Conservation (phyloP, 2,329 filamentous ascomycete genomes). For the Gaeumannomyces tritici region DNA sequence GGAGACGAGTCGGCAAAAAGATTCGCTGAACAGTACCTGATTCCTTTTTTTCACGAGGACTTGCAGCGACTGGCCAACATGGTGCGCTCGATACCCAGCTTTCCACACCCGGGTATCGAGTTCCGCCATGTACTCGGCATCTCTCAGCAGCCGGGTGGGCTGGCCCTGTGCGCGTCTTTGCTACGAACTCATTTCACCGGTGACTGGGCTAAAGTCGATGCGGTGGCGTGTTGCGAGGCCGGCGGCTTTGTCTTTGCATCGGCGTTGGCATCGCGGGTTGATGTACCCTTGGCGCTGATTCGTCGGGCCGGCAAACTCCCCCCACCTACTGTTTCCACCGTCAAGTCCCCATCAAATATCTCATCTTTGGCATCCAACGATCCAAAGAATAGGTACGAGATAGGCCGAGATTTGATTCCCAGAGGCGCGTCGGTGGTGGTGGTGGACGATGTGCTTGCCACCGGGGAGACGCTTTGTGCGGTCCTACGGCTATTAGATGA, state of each 20-base stretch:
- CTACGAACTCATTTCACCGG: conserved; percentile 33
- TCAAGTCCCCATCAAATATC: conserved; percentile 41
- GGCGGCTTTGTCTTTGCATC: conserved; percentile 49
- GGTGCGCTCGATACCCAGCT: conserved; percentile 37
- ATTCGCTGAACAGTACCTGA: conserved; percentile 31
- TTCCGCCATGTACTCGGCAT: conserved; percentile 53
- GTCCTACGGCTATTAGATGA: conserved; percentile 36
- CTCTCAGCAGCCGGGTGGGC: conserved; percentile 36
- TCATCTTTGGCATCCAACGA: conserved; percentile 27
- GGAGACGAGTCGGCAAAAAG: conserved; percentile 25
- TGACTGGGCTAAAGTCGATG: conserved; percentile 35
- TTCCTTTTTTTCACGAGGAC: conserved; percentile 35
- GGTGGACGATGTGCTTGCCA: conserved; percentile 51
- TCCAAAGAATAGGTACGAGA: conserved; percentile 32
- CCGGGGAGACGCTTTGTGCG: conserved; percentile 43
- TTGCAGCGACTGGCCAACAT: conserved; percentile 36
- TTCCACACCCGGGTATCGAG: conserved; percentile 37
- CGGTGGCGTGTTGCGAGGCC: conserved; percentile 42
- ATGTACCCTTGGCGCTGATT: conserved; percentile 36
- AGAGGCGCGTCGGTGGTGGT: conserved; percentile 36
- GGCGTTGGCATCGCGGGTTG: conserved; percentile 30
- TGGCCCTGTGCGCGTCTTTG: conserved; percentile 40
- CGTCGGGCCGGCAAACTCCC: conserved; percentile 50
- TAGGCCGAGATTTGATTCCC: conserved; percentile 31
- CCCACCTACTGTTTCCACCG: conserved; percentile 39